Evolutionary conservation across 2,329 filamentous ascomycete species (phyloP).

Genomic region (Microcyclospora pomicola): DNA sequence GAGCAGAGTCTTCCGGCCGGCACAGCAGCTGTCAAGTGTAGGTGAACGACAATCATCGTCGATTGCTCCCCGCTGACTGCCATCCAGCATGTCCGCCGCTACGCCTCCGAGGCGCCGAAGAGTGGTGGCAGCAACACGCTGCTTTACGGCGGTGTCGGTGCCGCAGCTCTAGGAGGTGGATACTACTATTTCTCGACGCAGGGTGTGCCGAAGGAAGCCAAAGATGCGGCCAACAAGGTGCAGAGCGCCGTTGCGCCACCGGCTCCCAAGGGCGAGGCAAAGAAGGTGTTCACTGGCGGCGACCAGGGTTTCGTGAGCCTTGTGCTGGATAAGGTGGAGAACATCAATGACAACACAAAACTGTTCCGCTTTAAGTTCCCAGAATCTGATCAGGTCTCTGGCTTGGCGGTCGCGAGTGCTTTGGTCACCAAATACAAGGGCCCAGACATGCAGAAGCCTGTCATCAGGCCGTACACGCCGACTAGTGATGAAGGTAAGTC

Average conservation of each 20-base stretch:
- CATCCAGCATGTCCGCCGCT: slow-evolving; percentile 51
- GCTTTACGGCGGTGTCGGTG: slow-evolving; percentile 48
- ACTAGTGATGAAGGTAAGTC: slow-evolving; percentile 64
- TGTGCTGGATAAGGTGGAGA: slow-evolving; percentile 63
- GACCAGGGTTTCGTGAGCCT: slow-evolving; percentile 82
- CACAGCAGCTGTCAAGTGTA: slow-evolving; percentile 24
- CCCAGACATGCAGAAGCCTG: slow-evolving; percentile 67
- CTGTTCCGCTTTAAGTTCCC: slow-evolving; percentile 76
- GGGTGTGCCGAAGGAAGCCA: slow-evolving; percentile 11
- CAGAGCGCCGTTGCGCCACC: slow-evolving; percentile 28
- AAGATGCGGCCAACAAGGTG: slow-evolving; percentile 15
- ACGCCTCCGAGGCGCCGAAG: slow-evolving; percentile 50
- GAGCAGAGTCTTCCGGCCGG: slow-evolving; percentile 29
- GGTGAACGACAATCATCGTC: neutral
- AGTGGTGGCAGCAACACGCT: slow-evolving; percentile 43
- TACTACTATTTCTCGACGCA: slow-evolving; percentile 31
- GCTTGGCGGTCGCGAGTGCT: slow-evolving; percentile 68
- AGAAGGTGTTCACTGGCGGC: slow-evolving; percentile 58
- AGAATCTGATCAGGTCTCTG: slow-evolving; percentile 70
- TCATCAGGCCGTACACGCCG: slow-evolving; percentile 86
- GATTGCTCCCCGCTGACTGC: neutral
- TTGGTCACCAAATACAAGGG: slow-evolving; percentile 86
- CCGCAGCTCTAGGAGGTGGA: slow-evolving; percentile 43
- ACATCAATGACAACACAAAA: slow-evolving; percentile 91
- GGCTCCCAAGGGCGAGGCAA: slow-evolving; percentile 23